Evolutionary conservation across 2,329 filamentous ascomycete species (phyloP).

Genomic region (Phyllosticta paracitricarpa): DNA sequence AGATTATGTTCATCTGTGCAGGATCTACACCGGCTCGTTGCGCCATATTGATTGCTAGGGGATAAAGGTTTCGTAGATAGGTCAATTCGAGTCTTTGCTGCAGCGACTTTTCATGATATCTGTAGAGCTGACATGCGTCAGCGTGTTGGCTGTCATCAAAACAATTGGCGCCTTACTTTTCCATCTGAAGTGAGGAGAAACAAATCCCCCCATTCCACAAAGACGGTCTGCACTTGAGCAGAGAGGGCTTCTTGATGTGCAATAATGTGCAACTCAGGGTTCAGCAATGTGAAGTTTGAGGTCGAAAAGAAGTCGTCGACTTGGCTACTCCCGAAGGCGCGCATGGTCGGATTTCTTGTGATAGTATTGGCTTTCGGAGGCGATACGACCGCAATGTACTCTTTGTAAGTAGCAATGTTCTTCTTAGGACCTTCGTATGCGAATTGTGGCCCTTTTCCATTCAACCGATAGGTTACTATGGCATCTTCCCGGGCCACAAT

Average conservation of each 20-base stretch:
- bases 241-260: slow-evolving; percentile 80
- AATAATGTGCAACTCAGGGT: slow-evolving; percentile 81
- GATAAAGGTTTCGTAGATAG: slow-evolving; percentile 87
- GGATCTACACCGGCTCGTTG: slow-evolving; percentile 75
- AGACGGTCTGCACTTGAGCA: slow-evolving; percentile 67
- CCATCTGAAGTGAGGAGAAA: slow-evolving; percentile 87
- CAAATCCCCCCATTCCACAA: slow-evolving; percentile 83
- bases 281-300: slow-evolving; percentile 81
- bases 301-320: slow-evolving; percentile 76
- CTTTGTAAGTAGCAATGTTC: slow-evolving; percentile 64
- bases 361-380: slow-evolving; percentile 54
- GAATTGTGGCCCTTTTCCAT: slow-evolving; percentile 77
- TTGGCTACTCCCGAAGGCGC: slow-evolving; percentile 62
- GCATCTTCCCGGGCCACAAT: slow-evolving; percentile 92
- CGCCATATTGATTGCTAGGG: slow-evolving; percentile 82
- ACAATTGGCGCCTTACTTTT: slow-evolving; percentile 52
- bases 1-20: slow-evolving; percentile 81
- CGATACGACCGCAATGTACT: slow-evolving; percentile 81
- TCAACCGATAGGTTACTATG: slow-evolving; percentile 81
- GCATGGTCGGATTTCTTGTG: slow-evolving; percentile 50
- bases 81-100: slow-evolving; percentile 87
- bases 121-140: slow-evolving; percentile 52
- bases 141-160: neutral
- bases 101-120: slow-evolving; percentile 83
- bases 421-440: slow-evolving; percentile 89